Conservation (phyloP, 225 moss, liverwort and hornwort genomes). For the Pleurozium schreberi region DNA sequence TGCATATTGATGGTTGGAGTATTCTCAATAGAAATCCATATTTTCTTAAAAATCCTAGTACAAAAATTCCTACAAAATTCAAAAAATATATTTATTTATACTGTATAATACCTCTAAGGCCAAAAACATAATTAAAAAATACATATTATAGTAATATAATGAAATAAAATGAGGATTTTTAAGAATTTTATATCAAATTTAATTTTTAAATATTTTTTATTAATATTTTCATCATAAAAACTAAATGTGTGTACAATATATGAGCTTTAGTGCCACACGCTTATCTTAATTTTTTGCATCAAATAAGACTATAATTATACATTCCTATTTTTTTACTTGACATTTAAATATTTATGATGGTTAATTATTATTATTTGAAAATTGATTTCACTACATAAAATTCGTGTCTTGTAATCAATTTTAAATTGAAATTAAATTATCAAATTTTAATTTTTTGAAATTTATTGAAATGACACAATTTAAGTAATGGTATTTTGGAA, state of each 20-base stretch:
- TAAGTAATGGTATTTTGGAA: too few species aligned
- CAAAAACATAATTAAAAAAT: too few species aligned
- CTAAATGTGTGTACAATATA: accelerated
- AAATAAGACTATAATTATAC: not conserved
- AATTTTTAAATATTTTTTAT: too few species aligned
- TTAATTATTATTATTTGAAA: not conserved
- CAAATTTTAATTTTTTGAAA: too few species aligned
- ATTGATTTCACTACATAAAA: accelerated
- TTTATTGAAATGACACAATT: accelerated
- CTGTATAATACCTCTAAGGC: accelerated
- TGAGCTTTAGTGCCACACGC: accelerated
- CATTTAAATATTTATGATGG: not conserved
- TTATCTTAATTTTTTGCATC: not conserved
- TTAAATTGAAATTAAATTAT: accelerated
- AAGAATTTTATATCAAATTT: accelerated
- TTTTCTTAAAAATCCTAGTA: not conserved
- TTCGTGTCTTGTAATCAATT: not conserved
- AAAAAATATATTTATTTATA: not conserved
- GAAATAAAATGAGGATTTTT: not conserved
- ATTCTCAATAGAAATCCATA: not conserved
- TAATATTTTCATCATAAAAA: not conserved
- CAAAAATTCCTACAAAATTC: not conserved
- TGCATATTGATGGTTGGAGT: not conserved
- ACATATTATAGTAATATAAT: not conserved
- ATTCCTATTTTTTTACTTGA: not conserved